These are phyloP conservation scores for Lycium ferocissimum DNA, from an alignment of 257 asterid species.

Conservation along the genomic window DNA sequence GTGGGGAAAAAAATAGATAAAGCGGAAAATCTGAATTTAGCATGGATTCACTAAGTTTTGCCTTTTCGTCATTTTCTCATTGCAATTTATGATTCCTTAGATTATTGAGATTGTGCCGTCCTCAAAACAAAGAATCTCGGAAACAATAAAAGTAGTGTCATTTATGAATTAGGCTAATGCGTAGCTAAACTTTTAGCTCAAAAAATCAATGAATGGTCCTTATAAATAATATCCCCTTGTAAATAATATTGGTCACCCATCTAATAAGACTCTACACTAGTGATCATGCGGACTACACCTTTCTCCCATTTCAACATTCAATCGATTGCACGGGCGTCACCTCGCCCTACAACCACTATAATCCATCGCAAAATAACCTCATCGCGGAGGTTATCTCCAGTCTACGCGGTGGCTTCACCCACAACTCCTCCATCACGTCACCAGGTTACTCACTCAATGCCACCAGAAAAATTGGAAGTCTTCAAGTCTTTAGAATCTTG, in stretches of 20 bases:
- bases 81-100: too few relatives aligned
- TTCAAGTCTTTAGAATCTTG: slow-evolving; percentile 52
- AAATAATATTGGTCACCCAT: not conserved
- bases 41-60: too few relatives aligned
- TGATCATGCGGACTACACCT: slow-evolving; percentile 34
- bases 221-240: not conserved
- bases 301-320: not conserved
- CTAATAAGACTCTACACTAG: not conserved
- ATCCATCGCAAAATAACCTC: slow-evolving; percentile 24
- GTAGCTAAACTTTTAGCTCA: not conserved
- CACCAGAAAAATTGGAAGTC: slow-evolving; percentile 38
- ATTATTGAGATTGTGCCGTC: too few relatives aligned
- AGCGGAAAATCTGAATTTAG: too few relatives aligned
- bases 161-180: not conserved
- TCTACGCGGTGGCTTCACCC: slow-evolving; percentile 28
- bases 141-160: not conserved
- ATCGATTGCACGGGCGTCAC: not conserved
- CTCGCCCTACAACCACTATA: not conserved
- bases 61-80: too few relatives aligned
- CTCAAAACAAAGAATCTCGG: not conserved
- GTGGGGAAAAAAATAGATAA: too few relatives aligned
- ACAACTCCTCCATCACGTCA: not conserved
- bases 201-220: not conserved
- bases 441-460: slow-evolving; percentile 39
- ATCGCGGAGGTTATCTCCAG: not conserved